Conservation (phyloP, 108 stramenopile genomes). For the Cyclotella atomus region DNA sequence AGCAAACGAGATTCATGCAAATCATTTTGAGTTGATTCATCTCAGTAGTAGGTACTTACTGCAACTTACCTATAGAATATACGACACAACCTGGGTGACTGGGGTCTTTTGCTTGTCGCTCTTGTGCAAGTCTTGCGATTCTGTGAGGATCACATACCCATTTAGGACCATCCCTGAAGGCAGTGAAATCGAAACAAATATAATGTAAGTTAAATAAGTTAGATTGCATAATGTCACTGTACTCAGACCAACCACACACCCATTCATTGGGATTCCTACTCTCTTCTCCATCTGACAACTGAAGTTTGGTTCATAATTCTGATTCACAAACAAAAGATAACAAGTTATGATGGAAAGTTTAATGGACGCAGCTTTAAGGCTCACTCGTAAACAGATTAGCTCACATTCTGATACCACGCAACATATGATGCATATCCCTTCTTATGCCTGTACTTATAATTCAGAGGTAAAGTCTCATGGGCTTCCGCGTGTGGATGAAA, state of each 20-base stretch:
- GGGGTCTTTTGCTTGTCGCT: constrained; percentile 20
- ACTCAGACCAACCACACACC: no score
- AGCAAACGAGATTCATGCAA: no score
- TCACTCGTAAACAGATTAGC: no score
- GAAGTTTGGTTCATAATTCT: constrained; percentile 69
- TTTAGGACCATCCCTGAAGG: constrained; percentile 45
- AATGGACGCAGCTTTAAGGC: no score
- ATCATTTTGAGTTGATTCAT: no score
- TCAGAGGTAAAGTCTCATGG: background rate
- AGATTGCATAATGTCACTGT: no score
- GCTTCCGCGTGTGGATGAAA: constrained; percentile 15
- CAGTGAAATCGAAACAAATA: no score
- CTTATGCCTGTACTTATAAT: background rate
- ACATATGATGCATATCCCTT: background rate
- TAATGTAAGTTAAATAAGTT: no score
- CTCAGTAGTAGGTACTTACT: no score
- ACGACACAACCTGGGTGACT: constrained; percentile 50
- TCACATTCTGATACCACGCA: constrained; percentile 34
- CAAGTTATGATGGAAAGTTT: no score
- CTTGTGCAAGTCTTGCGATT: constrained; percentile 26
- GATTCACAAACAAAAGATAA: no score
- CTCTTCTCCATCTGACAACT: constrained; percentile 57
- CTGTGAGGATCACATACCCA: constrained; percentile 73
- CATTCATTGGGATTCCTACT: constrained; percentile 44
- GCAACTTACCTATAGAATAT: constrained; percentile 68